Evolutionary conservation across 805 yeast genomes (phyloP), one percentile per base, ranked within the genome.

Genomic region (Kuraishia hungarica): DNA sequence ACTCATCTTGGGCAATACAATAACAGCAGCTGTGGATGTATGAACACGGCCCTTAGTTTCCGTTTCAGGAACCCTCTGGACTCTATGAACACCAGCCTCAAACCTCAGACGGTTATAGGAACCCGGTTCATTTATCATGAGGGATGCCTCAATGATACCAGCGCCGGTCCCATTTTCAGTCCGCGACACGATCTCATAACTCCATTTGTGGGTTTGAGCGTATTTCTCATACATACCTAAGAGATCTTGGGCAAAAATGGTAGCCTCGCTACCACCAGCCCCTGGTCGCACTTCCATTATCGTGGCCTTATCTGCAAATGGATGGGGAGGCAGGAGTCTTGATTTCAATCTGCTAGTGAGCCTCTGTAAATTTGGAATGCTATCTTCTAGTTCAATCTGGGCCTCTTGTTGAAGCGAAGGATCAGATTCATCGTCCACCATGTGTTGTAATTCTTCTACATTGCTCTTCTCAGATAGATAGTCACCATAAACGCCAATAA

Each of bases 71-170:
- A 93, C 83, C 57, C 99, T 73, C 67, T 94, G 99, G 1, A 94
- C 99, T 49, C 99, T 74, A 68, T 94, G 99, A 7, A 94, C 97
- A 2, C 99, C 99, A 28, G 96, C 90, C 67, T 94, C 99, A 62
- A 81, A 85, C 58, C 93, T 77, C 51, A 94, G 68, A 48, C 77
- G 65, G 59, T 84, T 84, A 65, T 86, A 94, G 0, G 96, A 78
- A 0, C 96, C 96, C 0, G 86, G 85, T 58, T 83, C 82, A 59
- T 87, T 87, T 10, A 94, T 77, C 50, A 83, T 70, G 28, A 94
- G 69, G 15, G 89, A 84, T 13, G 96, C 97, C 62, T 86, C 94
- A 1, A 82, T 72, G 5, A 89, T 71, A 0, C 96, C 96, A 48
- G 75, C 76, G 0, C 89, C 89, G 39, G 81, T 75, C 29, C 79